Base-by-base conservation (phyloP, 2,329 filamentous ascomycete species). In the Neocucurbitaria cava region DNA sequence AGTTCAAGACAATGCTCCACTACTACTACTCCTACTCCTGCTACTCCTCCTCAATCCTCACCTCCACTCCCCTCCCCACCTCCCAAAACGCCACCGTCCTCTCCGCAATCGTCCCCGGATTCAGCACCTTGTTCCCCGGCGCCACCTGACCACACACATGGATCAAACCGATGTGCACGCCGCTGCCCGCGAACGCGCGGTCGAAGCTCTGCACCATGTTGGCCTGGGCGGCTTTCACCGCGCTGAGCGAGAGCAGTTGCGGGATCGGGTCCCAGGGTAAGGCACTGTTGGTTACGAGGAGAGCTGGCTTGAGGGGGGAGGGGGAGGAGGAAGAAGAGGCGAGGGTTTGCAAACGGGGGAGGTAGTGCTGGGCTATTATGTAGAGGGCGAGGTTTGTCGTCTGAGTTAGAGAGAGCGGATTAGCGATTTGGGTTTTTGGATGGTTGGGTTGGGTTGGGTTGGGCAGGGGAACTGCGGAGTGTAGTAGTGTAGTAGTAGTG, bases 201-300 rank as follows among this genome's bases (percentile, higher is more conserved):
- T 72, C 62, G 58, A 85, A 68, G 15, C 74, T 79, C 52, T 80
- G 69, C 9, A 82, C 74, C 61, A 85, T 66, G 38, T 81, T 83
- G 17, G 78, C 70, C 71, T 85, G 82, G 0, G 82, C 77, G 1
- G 82, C 79, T 62, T 85, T 85, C 40, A 76, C 76, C 48, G 83
- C 71, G 2, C 79, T 82, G 5, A 85, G 69, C 0, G 79, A 80
- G 18, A 85, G 80, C 0, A 83, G 69, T 21, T 77, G 67, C 3
- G 81, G 78, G 1, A 78, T 62, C 0, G 83, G 83, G 23, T 80
- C 71, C 54, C 77, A 76, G 18, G 79, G 82, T 11, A 85, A 74
- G 40, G 76, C 66, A 21, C 78, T 80, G 68, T 75, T 81, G 0
- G 81, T 83, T 9, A 84, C 80, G 23, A 84, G 71, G 8, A 84